These are phyloP conservation scores for Wallacemonas sp. DNA, from an alignment of 208 protist species.

Conservation along the genomic window DNA sequence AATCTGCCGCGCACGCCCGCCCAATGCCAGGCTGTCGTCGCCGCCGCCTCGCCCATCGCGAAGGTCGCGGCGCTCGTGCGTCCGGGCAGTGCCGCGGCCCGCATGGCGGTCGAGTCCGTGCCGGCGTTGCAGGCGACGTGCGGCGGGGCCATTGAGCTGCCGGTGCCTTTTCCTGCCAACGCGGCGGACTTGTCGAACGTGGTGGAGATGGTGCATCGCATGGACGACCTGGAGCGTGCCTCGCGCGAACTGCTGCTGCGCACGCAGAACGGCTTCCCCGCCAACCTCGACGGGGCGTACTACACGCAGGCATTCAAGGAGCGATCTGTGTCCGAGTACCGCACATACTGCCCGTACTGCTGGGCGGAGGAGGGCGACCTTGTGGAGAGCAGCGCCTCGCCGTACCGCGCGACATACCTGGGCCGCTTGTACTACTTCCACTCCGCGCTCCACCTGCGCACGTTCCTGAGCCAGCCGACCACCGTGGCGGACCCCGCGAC, in stretches of 20 bases:
- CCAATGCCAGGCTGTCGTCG: conserved; percentile 31
- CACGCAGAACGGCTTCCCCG: conserved; percentile 51
- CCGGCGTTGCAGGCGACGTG: conserved; percentile 11
- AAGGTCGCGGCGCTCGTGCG: conserved; percentile 23
- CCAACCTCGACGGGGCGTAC: conserved; percentile 49
- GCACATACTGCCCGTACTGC: conserved; percentile 81
- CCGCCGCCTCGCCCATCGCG: conserved; percentile 26
- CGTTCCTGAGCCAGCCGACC: conserved; percentile 66
- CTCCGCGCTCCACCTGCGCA: conserved; percentile 41
- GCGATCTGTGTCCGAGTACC: conserved; percentile 61
- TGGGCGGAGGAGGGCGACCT: conserved; percentile 72
- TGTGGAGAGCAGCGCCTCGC: conserved; percentile 21
- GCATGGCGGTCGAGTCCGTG: not conserved
- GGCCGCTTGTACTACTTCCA: conserved; percentile 84
- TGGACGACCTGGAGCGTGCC: conserved; percentile 46
- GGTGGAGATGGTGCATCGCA: conserved; percentile 43
- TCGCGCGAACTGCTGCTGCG: conserved; percentile 43
- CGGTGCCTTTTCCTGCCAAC: conserved; percentile 31
- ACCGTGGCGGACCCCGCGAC: conserved; percentile 51
- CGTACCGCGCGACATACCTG: conserved; percentile 56
- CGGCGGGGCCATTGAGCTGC: conserved; percentile 21
- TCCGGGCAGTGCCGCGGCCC: conserved; percentile 17
- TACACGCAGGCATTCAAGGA: conserved; percentile 34
- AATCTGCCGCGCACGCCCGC: conserved; percentile 58
- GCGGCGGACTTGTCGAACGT: conserved; percentile 55